Base-by-base conservation (phyloP, 257 asterid genomes). In the Penstemon barbatus region DNA sequence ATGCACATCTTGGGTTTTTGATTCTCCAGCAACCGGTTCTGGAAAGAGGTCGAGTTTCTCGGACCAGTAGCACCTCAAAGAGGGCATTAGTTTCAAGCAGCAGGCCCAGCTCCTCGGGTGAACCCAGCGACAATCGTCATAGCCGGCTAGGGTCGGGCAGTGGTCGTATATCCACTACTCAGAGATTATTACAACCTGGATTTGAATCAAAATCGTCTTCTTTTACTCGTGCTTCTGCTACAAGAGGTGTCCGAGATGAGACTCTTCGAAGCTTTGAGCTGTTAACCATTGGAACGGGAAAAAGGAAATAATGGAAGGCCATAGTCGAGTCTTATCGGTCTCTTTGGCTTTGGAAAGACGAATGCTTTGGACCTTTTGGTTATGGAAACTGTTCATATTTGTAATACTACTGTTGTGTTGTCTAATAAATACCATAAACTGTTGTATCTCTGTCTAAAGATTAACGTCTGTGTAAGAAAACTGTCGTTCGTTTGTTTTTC, bases 261-360 rank as follows among this genome's bases (percentile, higher is more conserved):
- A 65, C 89, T 61, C 91, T 91, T 5, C 71, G 90, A 67, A 86
- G 96, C 88, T 91, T 91, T 40, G 96, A 91, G 80, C 85, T 88
- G 61, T 78, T 91, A 50, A 85, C 92, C 12, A 89, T 91, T 42
- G 96, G 97, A 77, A 52, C 88, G 0, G 95, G 90, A 48, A 85
- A 80, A 70, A 89, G 95, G 83, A 89, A 89, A 79, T 89, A 68
- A 71, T 57, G 42, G 61, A 37, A 52, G 8, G 3, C 39, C 6
- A 7, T 38, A 19, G 41, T 51, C 38, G 7, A 38, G 56, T 51
- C 44, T 61, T 43, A 15, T 7, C 43, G 3, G 25, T 13, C 44
- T 53, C 33, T 1, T 25, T 44, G 54, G 50, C 12, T 6, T 54
- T 19, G n/a, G n/a, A 19, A 36, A 18, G 1, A 10, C 25, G 39